Evolutionary conservation across 768 basidiomycete genomes (phyloP).

Genomic region (Ramaria sp.): DNA sequence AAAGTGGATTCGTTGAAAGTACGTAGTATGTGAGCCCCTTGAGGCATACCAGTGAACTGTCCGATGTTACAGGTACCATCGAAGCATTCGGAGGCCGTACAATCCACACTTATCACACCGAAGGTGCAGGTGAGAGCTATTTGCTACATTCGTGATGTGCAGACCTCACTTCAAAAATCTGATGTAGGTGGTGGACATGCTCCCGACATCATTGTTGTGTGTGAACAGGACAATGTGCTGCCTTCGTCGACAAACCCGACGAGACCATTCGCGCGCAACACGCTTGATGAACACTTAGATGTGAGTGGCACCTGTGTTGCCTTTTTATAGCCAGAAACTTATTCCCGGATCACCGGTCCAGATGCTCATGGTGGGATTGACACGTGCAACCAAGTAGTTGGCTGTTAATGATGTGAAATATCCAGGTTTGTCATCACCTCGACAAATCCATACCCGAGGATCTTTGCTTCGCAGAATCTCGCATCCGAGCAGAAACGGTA

Average conservation of each 20-base stretch:
- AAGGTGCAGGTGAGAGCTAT: constrained; percentile 65
- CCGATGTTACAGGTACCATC: constrained; percentile 56
- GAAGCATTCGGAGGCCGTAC: constrained; percentile 82
- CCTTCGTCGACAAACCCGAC: constrained; percentile 98
- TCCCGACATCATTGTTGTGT: constrained; percentile 97
- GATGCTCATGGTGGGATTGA: constrained; percentile 81
- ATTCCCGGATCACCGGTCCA: constrained; percentile 19
- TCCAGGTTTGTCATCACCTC: constrained; percentile 79
- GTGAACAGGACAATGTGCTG: constrained; percentile 77
- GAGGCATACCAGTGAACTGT: neutral
- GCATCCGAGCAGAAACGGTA: constrained; percentile 92
- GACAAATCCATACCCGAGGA: constrained; percentile 89
- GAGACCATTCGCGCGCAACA: constrained; percentile 82
- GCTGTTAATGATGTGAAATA: neutral
- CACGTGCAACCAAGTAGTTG: neutral
- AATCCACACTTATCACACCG: constrained; percentile 95
- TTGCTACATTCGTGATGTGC: neutral
- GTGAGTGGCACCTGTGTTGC: constrained; percentile 34
- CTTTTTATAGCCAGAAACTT: neutral
- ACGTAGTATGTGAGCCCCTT: constrained; percentile 14
- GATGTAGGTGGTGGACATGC: constrained; percentile 81
- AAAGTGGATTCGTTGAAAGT: constrained; percentile 96
- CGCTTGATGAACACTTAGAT: constrained; percentile 93
- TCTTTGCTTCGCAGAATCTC: constrained; percentile 90
- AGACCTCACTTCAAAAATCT: neutral